A percentile compares a stretch with the other conserved stretches of the same genome.
Evolutionary conservation across 1,284 basidiomycete genomes (phyloP).

Genomic region (Sporisorium exsertum): DNA sequence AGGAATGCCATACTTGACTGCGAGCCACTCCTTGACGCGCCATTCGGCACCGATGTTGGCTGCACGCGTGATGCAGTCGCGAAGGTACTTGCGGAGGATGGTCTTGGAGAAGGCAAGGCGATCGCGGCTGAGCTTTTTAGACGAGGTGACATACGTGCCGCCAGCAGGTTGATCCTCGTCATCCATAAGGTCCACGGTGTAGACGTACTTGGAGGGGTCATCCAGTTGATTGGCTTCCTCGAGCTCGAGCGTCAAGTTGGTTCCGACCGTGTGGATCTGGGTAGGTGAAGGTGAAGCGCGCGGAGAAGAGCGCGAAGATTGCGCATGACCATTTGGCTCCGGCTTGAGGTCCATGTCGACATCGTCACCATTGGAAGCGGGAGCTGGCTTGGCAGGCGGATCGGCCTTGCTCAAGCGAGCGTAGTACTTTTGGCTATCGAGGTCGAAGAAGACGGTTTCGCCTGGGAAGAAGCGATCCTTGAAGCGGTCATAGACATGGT

Average conservation of each 20-base stretch:
- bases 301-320: constrained; percentile 20
- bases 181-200: constrained; percentile 82
- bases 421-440: constrained; percentile 74
- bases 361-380: constrained; percentile 9
- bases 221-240: constrained; percentile 81
- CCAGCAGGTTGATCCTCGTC: constrained; percentile 71
- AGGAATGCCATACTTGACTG: constrained; percentile 83
- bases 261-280: constrained; percentile 77
- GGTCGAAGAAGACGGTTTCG: constrained; percentile 73
- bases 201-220: constrained; percentile 84
- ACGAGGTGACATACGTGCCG: constrained; percentile 83
- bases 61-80: constrained; percentile 91
- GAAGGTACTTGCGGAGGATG: constrained; percentile 92
- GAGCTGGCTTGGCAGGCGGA: constrained; percentile 71
- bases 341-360: constrained; percentile 18
- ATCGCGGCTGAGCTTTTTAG: constrained; percentile 82
- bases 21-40: constrained; percentile 88
- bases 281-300: constrained; percentile 10
- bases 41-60: constrained; percentile 91
- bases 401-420: constrained; percentile 81
- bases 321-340: constrained; percentile 36
- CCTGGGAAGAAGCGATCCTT: constrained; percentile 91
- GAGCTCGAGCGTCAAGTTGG: constrained; percentile 80
- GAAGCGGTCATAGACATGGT: constrained; percentile 93
- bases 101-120: constrained; percentile 94